These are phyloP conservation scores for Poa annua DNA, from an alignment of 176 grass and related monocot genomes.

Conservation along the genomic window DNA sequence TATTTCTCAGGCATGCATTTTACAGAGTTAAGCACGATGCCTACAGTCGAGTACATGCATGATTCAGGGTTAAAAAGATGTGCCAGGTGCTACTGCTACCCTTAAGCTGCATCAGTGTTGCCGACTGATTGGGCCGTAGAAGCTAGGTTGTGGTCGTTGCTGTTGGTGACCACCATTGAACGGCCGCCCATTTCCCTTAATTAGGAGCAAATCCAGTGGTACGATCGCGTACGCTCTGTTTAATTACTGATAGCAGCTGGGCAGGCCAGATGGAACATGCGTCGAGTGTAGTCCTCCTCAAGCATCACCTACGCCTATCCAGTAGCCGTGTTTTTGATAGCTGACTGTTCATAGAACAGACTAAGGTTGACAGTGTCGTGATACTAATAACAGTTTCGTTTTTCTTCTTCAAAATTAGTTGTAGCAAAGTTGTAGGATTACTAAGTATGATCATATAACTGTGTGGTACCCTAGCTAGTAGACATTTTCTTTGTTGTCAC, in stretches of 20 bases:
- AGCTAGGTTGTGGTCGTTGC: background rate
- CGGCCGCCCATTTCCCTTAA: background rate
- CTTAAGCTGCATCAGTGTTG: background rate
- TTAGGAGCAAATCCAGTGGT: background rate
- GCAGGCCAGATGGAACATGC: background rate
- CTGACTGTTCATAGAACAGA: too few relatives aligned
- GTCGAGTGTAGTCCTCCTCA: background rate
- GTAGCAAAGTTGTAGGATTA: too few relatives aligned
- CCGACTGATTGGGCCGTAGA: constrained; percentile 37
- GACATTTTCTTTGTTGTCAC: too few relatives aligned
- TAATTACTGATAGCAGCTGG: background rate
- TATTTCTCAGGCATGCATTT: background rate
- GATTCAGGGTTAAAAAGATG: constrained; percentile 24
- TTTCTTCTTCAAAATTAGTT: too few relatives aligned
- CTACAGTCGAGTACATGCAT: constrained; percentile 6
- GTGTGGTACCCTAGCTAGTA: too few relatives aligned
- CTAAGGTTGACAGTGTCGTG: too few relatives aligned
- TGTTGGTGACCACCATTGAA: background rate
- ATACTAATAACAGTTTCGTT: too few relatives aligned
- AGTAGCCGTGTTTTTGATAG: background rate
- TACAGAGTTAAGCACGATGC: background rate
- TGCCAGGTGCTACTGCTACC: constrained; percentile 39
- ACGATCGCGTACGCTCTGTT: background rate
- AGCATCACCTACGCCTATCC: background rate
- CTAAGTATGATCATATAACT: too few relatives aligned